Evolutionary conservation across 805 yeast species (phyloP).

Genomic region (Starmera quercuum): DNA sequence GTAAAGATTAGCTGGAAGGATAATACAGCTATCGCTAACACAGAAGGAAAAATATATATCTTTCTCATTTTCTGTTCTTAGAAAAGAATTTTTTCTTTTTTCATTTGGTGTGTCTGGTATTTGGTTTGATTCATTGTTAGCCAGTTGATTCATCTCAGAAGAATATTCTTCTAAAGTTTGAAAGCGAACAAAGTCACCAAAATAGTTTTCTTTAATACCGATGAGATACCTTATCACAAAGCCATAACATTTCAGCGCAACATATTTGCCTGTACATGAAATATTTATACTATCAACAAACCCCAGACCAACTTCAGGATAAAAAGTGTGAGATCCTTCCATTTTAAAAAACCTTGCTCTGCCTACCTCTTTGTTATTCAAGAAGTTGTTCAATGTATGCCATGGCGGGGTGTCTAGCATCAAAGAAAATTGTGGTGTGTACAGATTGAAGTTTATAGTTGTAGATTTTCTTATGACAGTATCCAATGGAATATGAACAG

Average conservation of each 20-base stretch:
- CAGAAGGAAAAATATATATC: slow-evolving; percentile 71
- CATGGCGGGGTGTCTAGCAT: slow-evolving; percentile 79
- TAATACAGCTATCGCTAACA: slow-evolving; percentile 60
- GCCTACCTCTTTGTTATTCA: slow-evolving; percentile 58
- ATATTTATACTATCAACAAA: slow-evolving; percentile 65
- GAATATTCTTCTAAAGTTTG: slow-evolving; percentile 81
- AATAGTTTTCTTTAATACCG: slow-evolving; percentile 76
- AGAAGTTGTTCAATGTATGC: slow-evolving; percentile 77
- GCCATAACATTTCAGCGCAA: slow-evolving; percentile 72
- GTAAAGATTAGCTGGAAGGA: slow-evolving; percentile 69
- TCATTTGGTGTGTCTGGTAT: background rate
- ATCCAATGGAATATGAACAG: slow-evolving; percentile 50
- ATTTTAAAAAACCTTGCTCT: slow-evolving; percentile 53
- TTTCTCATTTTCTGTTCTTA: slow-evolving; percentile 59
- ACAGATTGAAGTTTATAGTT: slow-evolving; percentile 40
- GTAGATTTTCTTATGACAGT: slow-evolving; percentile 44
- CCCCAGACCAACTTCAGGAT: slow-evolving; percentile 49
- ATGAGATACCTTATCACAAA: slow-evolving; percentile 68
- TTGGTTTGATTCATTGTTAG: background rate
- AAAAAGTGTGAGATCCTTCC: slow-evolving; percentile 59
- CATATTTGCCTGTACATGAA: slow-evolving; percentile 55
- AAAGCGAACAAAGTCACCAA: slow-evolving; percentile 81
- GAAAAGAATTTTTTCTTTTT: slow-evolving; percentile 7
- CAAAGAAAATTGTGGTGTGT: slow-evolving; percentile 55
- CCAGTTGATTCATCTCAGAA: slow-evolving; percentile 13